These are phyloP conservation scores for Lecanoromycetidae sp. DNA, from an alignment of 2,329 filamentous ascomycete species.

Conservation along the genomic window DNA sequence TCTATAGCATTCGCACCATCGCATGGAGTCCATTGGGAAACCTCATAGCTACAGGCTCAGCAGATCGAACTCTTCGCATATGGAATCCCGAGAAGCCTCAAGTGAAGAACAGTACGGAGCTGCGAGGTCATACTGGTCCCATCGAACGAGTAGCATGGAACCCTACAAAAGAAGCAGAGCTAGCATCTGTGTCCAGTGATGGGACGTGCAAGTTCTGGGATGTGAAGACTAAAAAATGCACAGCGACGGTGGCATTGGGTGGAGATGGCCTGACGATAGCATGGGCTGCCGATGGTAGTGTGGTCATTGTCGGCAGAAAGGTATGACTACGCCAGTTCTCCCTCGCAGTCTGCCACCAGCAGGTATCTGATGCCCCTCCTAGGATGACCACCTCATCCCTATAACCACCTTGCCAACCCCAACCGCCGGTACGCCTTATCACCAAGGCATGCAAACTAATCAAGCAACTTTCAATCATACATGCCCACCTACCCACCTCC, in stretches of 20 bases:
- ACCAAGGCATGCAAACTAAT: slow-evolving; percentile 37
- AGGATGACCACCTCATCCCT: slow-evolving; percentile 36
- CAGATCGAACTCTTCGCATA: slow-evolving; percentile 78
- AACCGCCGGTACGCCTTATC: slow-evolving; percentile 29
- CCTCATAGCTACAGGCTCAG: slow-evolving; percentile 74
- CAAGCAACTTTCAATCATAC: slow-evolving; percentile 36
- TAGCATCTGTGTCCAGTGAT: slow-evolving; percentile 38
- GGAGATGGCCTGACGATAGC: slow-evolving; percentile 38
- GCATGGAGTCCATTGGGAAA: slow-evolving; percentile 82
- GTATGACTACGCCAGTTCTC: slow-evolving; percentile 21
- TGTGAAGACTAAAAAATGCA: slow-evolving; percentile 37
- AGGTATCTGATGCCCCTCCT: no score
- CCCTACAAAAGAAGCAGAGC: slow-evolving; percentile 36
- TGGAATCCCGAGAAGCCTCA: slow-evolving; percentile 58
- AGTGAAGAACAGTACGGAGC: slow-evolving; percentile 36
- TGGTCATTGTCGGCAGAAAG: slow-evolving; percentile 36
- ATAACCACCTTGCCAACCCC: slow-evolving; percentile 17
- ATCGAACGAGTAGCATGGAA: slow-evolving; percentile 40
- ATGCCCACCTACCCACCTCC: slow-evolving; percentile 27
- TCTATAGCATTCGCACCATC: slow-evolving; percentile 57
- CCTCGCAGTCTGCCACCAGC: no score
- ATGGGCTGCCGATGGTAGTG: slow-evolving; percentile 37
- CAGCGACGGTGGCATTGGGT: slow-evolving; percentile 37
- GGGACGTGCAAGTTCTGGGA: slow-evolving; percentile 41
- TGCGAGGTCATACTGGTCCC: slow-evolving; percentile 35